Conservation (phyloP, 148 eudicot genomes). For the Fagopyrum tataricum region DNA sequence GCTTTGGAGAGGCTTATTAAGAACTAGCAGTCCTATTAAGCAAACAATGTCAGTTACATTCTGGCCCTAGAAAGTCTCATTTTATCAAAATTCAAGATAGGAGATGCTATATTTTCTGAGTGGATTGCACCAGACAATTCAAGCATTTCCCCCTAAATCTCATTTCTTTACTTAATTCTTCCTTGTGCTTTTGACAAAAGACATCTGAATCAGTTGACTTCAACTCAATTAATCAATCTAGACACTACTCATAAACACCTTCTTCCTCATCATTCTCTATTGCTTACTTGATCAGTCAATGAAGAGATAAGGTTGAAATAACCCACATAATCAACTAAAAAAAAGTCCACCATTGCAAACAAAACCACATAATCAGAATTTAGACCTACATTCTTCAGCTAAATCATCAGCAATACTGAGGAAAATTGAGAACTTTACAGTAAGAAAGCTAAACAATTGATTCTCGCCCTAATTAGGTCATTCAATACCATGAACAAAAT, state of each 20-base stretch:
- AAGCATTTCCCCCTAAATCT: neutral
- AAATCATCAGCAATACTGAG: neutral
- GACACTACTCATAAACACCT: neutral
- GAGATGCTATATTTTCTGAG: neutral
- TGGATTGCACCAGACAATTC: neutral
- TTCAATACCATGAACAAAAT: neutral
- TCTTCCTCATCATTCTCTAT: neutral
- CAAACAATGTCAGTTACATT: neutral
- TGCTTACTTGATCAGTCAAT: neutral
- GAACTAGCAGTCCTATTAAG: neutral
- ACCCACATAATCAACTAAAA: neutral
- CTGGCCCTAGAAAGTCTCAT: neutral
- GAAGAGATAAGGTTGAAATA: neutral
- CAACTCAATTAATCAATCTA: neutral
- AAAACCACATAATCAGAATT: neutral
- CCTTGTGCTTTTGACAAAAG: neutral
- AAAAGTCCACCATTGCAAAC: neutral
- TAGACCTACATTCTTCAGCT: constrained; percentile 1
- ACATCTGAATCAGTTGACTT: neutral
- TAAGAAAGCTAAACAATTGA: neutral
- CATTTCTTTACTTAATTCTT: neutral
- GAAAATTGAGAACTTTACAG: neutral
- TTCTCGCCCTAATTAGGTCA: neutral
- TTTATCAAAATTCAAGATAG: neutral
- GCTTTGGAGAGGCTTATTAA: neutral